These are phyloP conservation scores for Saccharomycopsis schoenii DNA, from an alignment of 805 yeast genomes.

Conservation along the genomic window DNA sequence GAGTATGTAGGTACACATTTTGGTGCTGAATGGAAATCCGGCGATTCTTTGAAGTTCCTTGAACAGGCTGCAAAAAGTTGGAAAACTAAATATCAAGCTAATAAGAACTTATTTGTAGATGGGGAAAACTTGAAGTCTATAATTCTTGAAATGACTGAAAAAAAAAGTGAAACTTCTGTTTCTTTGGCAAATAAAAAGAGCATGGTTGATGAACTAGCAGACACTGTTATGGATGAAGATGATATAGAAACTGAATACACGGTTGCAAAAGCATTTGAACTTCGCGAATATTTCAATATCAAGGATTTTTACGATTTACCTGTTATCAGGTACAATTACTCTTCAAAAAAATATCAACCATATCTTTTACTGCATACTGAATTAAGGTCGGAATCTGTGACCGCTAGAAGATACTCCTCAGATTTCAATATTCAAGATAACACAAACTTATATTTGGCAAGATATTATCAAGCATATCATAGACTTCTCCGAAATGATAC, in stretches of 20 bases:
- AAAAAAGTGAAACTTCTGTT: constrained; percentile 17
- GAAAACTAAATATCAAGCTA: constrained; percentile 59
- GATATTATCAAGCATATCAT: constrained; percentile 59
- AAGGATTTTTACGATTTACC: constrained; percentile 59
- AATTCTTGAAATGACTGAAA: constrained; percentile 44
- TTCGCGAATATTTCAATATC: constrained; percentile 24
- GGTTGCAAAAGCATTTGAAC: constrained; percentile 14
- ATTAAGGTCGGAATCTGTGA: constrained; percentile 6
- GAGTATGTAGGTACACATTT: constrained; percentile 64
- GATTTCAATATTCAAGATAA: constrained; percentile 22
- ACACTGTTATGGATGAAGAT: constrained; percentile 18
- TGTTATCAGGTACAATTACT: constrained; percentile 47
- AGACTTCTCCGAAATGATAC: constrained; percentile 62
- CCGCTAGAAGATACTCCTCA: constrained; percentile 6
- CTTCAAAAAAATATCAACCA: constrained; percentile 49
- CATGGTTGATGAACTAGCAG: constrained; percentile 15
- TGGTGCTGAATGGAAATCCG: constrained; percentile 81
- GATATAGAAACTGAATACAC: constrained; percentile 20
- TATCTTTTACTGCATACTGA: constrained; percentile 9
- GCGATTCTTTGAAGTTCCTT: constrained; percentile 48
- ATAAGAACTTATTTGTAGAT: constrained; percentile 76
- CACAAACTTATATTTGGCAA: constrained; percentile 36
- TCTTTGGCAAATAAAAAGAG: background rate
- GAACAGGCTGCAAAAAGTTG: constrained; percentile 75
- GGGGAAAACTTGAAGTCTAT: constrained; percentile 59